Conservation (phyloP, 805 yeast genomes). For the Ogataea pilisensis region DNA sequence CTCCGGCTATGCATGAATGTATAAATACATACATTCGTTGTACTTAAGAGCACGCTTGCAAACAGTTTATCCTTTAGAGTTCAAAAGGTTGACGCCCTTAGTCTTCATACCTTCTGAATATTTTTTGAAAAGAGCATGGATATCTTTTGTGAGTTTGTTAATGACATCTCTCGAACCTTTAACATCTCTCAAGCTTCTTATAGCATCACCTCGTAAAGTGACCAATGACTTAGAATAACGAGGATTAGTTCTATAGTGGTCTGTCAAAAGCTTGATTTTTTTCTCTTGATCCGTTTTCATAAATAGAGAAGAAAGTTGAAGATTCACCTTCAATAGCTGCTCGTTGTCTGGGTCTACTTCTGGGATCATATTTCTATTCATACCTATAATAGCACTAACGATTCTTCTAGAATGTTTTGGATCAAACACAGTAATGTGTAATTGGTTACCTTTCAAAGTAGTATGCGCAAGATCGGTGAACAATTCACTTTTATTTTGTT, state of each 20-base stretch:
- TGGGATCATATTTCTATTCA: constrained; percentile 75
- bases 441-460: constrained; percentile 60
- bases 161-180: constrained; percentile 52
- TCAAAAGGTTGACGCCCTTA: no score
- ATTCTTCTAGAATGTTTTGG: constrained; percentile 68
- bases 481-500: constrained; percentile 39
- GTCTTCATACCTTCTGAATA: no score
- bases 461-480: constrained; percentile 71
- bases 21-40: no score
- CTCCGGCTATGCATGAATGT: no score
- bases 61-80: no score
- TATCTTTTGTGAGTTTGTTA: no score
- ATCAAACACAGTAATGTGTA: constrained; percentile 82
- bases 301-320: constrained; percentile 74
- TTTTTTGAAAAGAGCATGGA: no score
- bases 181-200: constrained; percentile 47
- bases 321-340: constrained; percentile 65
- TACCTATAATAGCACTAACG: constrained; percentile 63
- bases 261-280: constrained; percentile 62
- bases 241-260: constrained; percentile 52
- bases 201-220: constrained; percentile 51
- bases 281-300: constrained; percentile 51
- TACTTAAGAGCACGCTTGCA: no score
- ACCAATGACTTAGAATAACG: constrained; percentile 47
- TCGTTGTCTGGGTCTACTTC: constrained; percentile 69